phyloP scores from a whole-genome alignment of 106 monocot species.

The Allium cepa region DNA sequence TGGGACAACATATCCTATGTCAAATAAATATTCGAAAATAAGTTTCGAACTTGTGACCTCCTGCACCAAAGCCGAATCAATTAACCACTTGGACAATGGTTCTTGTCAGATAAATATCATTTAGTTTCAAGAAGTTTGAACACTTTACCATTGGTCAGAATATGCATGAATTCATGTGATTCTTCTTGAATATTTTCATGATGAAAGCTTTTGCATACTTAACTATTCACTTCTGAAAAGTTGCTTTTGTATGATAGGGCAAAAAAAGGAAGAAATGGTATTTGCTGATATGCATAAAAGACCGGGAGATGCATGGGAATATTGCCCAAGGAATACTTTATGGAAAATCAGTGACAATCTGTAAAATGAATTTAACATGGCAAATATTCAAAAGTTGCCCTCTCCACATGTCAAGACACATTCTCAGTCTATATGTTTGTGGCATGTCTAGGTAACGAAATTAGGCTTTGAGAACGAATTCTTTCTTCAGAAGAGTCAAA shows the following conservation, averaged over 20 bases:
- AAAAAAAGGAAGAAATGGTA: slow-evolving; percentile 84
- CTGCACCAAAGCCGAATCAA: too few species aligned
- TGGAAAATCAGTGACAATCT: slow-evolving; percentile 47
- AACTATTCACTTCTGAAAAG: neutral
- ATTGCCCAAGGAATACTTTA: slow-evolving; percentile 83
- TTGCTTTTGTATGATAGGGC: slow-evolving; percentile 33
- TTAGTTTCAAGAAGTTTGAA: too few species aligned
- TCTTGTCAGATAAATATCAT: too few species aligned
- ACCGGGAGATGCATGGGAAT: slow-evolving; percentile 92
- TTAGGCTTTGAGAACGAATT: slow-evolving; percentile 99
- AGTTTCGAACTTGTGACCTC: too few species aligned
- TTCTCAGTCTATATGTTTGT: neutral
- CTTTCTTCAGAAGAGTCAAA: slow-evolving; percentile 40
- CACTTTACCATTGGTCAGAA: too few species aligned
- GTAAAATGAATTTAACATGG: slow-evolving; percentile 81
- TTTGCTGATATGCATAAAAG: slow-evolving; percentile 76
- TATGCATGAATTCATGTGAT: too few species aligned
- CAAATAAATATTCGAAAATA: too few species aligned
- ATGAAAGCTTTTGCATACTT: neutral
- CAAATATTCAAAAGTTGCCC: slow-evolving; percentile 13
- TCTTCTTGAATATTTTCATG: neutral
- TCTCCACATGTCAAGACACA: neutral
- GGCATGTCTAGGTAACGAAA: slow-evolving; percentile 52
- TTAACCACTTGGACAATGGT: too few species aligned
- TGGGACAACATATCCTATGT: too few species aligned